Evolutionary conservation across 352 stramenopile species (phyloP).

Genomic region (Phytophthora niederhauseri): DNA sequence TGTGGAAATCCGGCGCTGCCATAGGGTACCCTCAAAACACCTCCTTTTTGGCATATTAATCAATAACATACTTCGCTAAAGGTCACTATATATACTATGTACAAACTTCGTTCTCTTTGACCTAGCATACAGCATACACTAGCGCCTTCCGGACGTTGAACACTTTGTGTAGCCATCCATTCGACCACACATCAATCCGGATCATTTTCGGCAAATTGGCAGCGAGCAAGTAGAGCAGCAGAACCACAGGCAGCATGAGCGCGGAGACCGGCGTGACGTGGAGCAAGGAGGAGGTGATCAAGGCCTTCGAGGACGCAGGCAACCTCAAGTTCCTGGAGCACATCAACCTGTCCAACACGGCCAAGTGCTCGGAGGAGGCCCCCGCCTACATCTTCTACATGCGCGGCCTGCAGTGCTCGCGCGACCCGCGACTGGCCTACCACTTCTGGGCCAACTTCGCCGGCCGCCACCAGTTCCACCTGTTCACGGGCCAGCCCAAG

Average conservation of each 20-base stretch:
- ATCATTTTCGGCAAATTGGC: constrained; percentile 33
- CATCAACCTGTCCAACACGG: constrained; percentile 69
- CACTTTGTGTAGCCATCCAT: constrained; percentile 27
- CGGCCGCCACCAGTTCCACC: constrained; percentile 69
- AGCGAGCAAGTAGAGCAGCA: background rate
- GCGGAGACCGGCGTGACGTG: constrained; percentile 36
- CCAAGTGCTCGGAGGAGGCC: constrained; percentile 53
- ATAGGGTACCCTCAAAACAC: constrained; percentile 10
- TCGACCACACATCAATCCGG: constrained; percentile 17
- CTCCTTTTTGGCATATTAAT: background rate
- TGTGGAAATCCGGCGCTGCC: constrained; percentile 12
- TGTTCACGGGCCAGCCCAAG: constrained; percentile 67
- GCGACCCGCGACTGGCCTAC: constrained; percentile 66
- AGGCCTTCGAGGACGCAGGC: constrained; percentile 54
- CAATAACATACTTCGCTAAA: background rate
- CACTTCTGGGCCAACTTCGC: constrained; percentile 78
- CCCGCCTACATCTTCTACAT: constrained; percentile 70
- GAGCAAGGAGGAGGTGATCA: constrained; percentile 54
- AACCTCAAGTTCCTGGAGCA: constrained; percentile 81
- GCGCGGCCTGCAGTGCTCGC: constrained; percentile 62
- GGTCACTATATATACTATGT: background rate
- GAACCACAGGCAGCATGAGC: constrained; percentile 23
- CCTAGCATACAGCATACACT: background rate
- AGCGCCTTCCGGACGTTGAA: background rate
- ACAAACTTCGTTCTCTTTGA: background rate